These are phyloP conservation scores for Claviceps pazoutovae DNA, from an alignment of 2,329 filamentous ascomycete species.

Conservation along the genomic window DNA sequence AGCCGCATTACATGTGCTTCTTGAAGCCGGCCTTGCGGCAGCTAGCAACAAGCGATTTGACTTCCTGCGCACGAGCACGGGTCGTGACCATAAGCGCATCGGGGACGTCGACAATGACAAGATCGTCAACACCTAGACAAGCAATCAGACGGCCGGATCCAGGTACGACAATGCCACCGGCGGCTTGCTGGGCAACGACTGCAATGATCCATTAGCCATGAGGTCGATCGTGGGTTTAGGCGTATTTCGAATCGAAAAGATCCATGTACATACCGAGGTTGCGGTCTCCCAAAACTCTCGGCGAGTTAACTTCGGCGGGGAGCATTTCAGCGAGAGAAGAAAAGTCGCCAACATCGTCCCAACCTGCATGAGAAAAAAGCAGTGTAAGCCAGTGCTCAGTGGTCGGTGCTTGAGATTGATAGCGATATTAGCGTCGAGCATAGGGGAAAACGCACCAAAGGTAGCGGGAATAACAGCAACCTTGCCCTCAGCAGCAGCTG, in stretches of 20 bases:
- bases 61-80: constrained; percentile 14
- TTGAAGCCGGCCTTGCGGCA: constrained; percentile 13
- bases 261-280: constrained; percentile 9
- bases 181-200: constrained; percentile 14
- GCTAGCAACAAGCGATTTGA: constrained; percentile 14
- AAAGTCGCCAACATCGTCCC: constrained; percentile 16
- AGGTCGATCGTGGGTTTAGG: too few species aligned
- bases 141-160: constrained; percentile 14
- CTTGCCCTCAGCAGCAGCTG: constrained; percentile 13
- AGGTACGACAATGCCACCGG: constrained; percentile 14
- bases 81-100: constrained; percentile 16
- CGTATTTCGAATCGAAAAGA: neutral
- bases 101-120: constrained; percentile 14
- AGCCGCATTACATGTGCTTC: constrained; percentile 9
- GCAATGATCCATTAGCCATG: neutral
- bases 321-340: constrained; percentile 15
- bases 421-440: neutral
- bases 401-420: neutral
- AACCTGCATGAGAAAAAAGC: constrained; percentile 5
- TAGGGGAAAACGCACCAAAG: constrained; percentile 8
- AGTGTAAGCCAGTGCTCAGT: constrained; percentile 1
- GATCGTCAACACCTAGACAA: constrained; percentile 14
- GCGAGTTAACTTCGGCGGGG: constrained; percentile 13
- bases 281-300: constrained; percentile 12
- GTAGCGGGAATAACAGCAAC: constrained; percentile 15